Evolutionary conservation across 2,329 filamentous ascomycete genomes (phyloP), one percentile per base, ranked within the genome.

Genomic region (Aspergillus aculeatinus): DNA sequence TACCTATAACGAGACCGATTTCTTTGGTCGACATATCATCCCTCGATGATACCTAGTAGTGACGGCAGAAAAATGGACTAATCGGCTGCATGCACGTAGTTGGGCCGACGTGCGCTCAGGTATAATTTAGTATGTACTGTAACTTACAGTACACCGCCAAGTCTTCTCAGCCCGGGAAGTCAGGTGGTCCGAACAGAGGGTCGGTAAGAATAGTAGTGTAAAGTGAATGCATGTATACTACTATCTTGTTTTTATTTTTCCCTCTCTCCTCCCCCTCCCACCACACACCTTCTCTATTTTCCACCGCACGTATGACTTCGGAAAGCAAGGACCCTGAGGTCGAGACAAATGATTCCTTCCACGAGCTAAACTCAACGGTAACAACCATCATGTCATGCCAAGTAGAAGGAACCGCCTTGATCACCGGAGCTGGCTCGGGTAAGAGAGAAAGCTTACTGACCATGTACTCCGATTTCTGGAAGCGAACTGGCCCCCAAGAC

Each of bases 401-500:
- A 44, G 39, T 44, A 12, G 39, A 39, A 25, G 51, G 51, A 27
- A 25, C 27, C 33, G 51, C 51, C 5, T 27, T 53, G 21, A 53
- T 53, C 21, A 53, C 51, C 33, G 51, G 51, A n/a, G 51, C 35
- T 27, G 51, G 33, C 10, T 53, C 51, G 33, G 51, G 51, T 53
- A 19, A 42, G 11, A 23, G 21, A 35, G 10, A 29, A 10, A 29
- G 27, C 27, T 29, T 29, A 29, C 27, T 29, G 27, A 29, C 27
- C 9, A 29, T 9, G 7, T 29, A 7, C 27, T 29, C 27, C 27
- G 27, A 29, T 29, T 29, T 9, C 27, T 29, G 27, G 27, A 29
- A 29, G 27, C 7, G 12, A 2, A 35, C 12, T 16, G 33, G 33
- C 33, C 12, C 2, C 12, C 14, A 50, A 29, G 48, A 7, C 12